Base-by-base conservation (phyloP, 257 asterid genomes). In the Mitragyna speciosa region DNA sequence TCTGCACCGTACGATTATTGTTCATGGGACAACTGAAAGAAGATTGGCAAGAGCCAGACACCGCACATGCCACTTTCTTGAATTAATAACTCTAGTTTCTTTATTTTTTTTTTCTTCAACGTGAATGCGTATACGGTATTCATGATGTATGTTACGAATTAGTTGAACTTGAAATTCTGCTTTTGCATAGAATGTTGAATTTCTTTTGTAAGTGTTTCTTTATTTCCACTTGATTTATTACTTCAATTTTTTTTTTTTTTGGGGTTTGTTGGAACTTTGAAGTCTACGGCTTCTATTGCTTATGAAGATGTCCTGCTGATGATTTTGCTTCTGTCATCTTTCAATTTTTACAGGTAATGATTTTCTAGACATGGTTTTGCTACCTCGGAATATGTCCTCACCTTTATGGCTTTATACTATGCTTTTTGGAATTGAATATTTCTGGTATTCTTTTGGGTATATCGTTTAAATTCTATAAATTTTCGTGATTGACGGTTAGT, bases 231-330 rank as follows among this genome's bases (percentile, higher is more conserved):
- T 39, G 30, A 43, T 30, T 36, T 63, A 16, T 47, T 17, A 41
- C 49, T 63, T 2, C 39, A 36, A 36, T 1, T 36, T 36, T 36
- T 36, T 36, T 33, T 2, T 63, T 2, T 65, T 17, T 48, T 31
- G 12, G 47, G 76, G 76, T 4, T 65, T 15, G 75, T 73, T 73
- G 65, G 30, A 48, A 22, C 30, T 63, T 39, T 69, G 8, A 16
- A 58, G 48, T 72, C 31, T 41, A 6, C 12, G 45, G 8, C 48
- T 72, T 69, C 72, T 47, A 9, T 76, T 69, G 78, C 78, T 69
- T 69, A 26, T 56, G 80, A 76, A 31, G 48, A 69, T 76, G 69
- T 20, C 74, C 67, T 68, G 28, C 67, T 76, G 77, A 71, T 30
- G 52, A 48, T 8, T 58, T 63, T 73, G 74, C 74, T 76, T 69